These are phyloP conservation scores for Hypomyces perniciosus DNA, from an alignment of 2,329 filamentous ascomycete species.

Conservation along the genomic window DNA sequence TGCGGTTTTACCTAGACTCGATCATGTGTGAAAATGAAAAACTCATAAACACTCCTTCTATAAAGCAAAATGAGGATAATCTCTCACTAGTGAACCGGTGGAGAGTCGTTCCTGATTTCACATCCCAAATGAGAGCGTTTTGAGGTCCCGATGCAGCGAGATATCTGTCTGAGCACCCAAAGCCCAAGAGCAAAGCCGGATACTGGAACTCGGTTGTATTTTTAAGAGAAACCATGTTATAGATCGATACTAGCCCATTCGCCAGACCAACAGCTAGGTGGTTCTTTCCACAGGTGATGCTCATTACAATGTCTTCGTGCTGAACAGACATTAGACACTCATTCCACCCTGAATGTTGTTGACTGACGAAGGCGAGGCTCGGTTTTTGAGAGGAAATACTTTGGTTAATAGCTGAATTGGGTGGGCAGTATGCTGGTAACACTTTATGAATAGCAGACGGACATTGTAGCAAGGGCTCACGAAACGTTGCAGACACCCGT, in stretches of 20 bases:
- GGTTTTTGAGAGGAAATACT: not conserved
- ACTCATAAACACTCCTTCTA: not conserved
- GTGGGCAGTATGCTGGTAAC: not conserved
- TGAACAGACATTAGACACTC: not conserved
- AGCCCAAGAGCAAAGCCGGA: not conserved
- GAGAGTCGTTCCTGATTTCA: not conserved
- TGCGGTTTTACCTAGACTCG: not conserved
- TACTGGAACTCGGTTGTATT: not conserved
- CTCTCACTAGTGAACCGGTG: not conserved
- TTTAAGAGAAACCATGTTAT: not conserved
- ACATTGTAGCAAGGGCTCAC: not conserved
- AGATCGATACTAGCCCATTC: not conserved
- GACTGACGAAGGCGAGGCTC: not conserved
- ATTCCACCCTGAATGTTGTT: not conserved
- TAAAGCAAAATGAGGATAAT: not conserved
- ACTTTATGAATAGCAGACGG: not conserved
- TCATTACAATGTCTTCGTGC: not conserved
- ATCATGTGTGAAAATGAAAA: not conserved
- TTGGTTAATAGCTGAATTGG: not conserved
- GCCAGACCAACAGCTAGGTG: not conserved
- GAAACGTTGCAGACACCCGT: not conserved
- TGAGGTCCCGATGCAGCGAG: not conserved
- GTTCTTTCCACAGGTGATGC: not conserved
- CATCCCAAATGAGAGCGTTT: slow-evolving; percentile 1
- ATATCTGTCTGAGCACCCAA: slow-evolving; percentile 4